These are phyloP conservation scores for Trichoderma sp. DNA, from an alignment of 2,329 filamentous ascomycete genomes.

Conservation along the genomic window DNA sequence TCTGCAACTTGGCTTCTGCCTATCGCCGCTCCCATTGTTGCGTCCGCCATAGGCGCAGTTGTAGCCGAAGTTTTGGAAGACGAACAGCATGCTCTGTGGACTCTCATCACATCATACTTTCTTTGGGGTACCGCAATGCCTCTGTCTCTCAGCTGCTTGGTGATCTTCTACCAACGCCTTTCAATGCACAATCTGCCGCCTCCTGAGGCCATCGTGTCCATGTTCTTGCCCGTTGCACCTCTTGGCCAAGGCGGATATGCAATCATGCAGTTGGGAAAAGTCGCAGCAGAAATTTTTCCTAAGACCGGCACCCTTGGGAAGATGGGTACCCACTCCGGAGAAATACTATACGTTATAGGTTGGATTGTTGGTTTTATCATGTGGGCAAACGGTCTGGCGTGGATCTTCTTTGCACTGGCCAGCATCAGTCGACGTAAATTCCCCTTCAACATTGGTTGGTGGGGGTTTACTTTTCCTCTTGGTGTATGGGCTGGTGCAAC, in stretches of 20 bases:
- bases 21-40: background rate
- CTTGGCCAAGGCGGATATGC: conserved; percentile 8
- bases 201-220: background rate
- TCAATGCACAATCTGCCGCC: background rate
- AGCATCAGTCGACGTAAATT: background rate
- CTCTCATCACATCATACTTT: background rate
- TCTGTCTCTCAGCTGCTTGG: background rate
- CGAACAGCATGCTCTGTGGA: conserved; percentile 2
- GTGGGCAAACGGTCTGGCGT: conserved; percentile 8
- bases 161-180: background rate
- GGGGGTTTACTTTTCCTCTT: background rate
- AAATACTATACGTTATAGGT: background rate
- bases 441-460: conserved; percentile 4
- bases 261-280: conserved; percentile 9
- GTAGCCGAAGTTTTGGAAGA: background rate
- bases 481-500: conserved; percentile 1
- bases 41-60: background rate
- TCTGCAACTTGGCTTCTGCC: conserved; percentile 10
- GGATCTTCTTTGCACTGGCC: conserved; percentile 1
- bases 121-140: conserved; percentile 12
- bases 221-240: background rate
- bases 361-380: conserved; percentile 1
- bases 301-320: background rate
- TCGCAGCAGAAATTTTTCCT: background rate
- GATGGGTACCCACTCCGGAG: background rate